A percentile compares a stretch with the other conserved stretches of the same genome.
phyloP scores from a whole-genome alignment of 352 stramenopile genomes.

The Pythium diclinum region DNA sequence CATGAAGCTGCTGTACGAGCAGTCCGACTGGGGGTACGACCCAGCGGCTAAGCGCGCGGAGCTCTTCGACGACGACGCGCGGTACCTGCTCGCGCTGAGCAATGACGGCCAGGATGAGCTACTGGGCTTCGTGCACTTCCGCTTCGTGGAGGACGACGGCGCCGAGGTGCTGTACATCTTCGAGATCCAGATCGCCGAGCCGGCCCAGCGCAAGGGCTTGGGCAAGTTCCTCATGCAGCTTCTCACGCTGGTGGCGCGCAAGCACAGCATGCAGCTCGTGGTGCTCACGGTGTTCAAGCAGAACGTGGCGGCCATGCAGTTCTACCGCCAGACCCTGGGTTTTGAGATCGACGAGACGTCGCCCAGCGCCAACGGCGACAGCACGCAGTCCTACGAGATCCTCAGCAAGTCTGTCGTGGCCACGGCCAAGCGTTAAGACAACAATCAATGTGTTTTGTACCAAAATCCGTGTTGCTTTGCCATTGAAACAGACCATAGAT shows the following conservation, averaged over 20 bases:
- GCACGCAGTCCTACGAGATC: slow-evolving; percentile 81
- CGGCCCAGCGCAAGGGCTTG: slow-evolving; percentile 68
- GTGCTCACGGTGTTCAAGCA: slow-evolving; percentile 94
- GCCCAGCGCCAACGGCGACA: slow-evolving; percentile 73
- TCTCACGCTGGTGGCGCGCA: slow-evolving; percentile 74
- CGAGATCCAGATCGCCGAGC: slow-evolving; percentile 87
- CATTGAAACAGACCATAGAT: slow-evolving; percentile 17
- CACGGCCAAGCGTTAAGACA: background rate
- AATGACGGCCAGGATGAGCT: slow-evolving; percentile 28
- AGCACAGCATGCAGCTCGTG: slow-evolving; percentile 85
- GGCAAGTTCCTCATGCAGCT: slow-evolving; percentile 92
- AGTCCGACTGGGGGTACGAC: slow-evolving; percentile 90
- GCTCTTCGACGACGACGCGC: slow-evolving; percentile 80
- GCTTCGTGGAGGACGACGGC: slow-evolving; percentile 91
- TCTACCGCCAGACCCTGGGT: slow-evolving; percentile 86
- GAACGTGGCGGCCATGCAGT: slow-evolving; percentile 83
- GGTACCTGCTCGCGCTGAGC: slow-evolving; percentile 72
- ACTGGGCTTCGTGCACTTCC: slow-evolving; percentile 90
- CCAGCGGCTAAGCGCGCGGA: slow-evolving; percentile 77
- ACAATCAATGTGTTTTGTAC: background rate
- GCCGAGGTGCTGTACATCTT: slow-evolving; percentile 92
- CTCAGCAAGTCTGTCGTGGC: slow-evolving; percentile 62
- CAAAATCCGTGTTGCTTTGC: slow-evolving; percentile 14
- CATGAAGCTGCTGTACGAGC: slow-evolving; percentile 89
- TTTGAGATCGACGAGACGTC: slow-evolving; percentile 91